phyloP scores from a whole-genome alignment of 805 yeast species.

The Wickerhamiella azyma region DNA sequence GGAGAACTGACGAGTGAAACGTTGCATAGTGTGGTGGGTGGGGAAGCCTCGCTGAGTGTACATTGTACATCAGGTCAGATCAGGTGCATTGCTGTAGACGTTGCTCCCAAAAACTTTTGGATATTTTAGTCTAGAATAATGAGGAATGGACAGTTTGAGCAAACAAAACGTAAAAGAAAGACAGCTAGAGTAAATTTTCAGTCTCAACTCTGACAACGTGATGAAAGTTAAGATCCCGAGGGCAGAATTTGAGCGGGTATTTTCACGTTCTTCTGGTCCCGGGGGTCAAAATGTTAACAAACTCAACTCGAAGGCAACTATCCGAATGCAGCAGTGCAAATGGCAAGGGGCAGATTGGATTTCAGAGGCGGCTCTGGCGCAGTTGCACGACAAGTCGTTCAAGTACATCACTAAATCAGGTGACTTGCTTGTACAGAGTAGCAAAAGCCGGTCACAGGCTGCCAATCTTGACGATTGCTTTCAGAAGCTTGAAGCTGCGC shows the following conservation, averaged over 20 bases:
- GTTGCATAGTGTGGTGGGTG: not conserved
- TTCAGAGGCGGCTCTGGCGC: constrained; percentile 37
- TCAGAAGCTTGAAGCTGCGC: constrained; percentile 40
- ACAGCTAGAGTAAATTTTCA: not conserved
- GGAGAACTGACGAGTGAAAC: constrained; percentile 12
- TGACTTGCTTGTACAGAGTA: constrained; percentile 47
- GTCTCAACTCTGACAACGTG: not conserved
- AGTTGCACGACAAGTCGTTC: constrained; percentile 26
- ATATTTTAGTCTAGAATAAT: too few species aligned
- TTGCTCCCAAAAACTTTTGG: not conserved
- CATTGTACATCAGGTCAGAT: not conserved
- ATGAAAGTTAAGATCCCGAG: constrained; percentile 12
- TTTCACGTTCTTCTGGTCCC: constrained; percentile 60
- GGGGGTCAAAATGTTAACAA: constrained; percentile 86
- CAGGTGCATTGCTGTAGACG: not conserved
- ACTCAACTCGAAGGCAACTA: constrained; percentile 47
- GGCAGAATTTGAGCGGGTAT: constrained; percentile 32
- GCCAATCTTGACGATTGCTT: constrained; percentile 46
- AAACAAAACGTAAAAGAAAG: too few species aligned
- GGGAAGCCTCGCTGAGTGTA: not conserved
- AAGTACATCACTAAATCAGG: constrained; percentile 44
- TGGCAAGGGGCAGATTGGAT: constrained; percentile 45
- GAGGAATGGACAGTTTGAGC: too few species aligned
- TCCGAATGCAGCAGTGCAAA: constrained; percentile 32
- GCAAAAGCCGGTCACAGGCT: constrained; percentile 43